Conservation (phyloP, 2,329 filamentous ascomycete genomes). For the Alternaria burnsii region DNA sequence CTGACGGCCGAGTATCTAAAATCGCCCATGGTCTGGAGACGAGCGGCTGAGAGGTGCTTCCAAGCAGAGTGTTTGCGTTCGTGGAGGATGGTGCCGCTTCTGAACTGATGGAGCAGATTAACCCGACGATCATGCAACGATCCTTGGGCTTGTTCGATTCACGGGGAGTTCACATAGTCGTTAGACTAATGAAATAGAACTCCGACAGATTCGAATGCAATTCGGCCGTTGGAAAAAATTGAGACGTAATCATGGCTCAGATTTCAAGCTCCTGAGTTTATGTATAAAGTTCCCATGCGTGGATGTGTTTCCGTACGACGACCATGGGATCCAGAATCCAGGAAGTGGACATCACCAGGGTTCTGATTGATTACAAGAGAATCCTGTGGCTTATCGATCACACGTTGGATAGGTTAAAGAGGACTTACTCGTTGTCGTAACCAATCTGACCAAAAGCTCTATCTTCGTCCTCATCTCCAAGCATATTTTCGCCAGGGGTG, state of each 20-base stretch:
- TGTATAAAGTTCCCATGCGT: background rate
- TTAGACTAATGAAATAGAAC: background rate
- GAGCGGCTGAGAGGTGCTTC: no score
- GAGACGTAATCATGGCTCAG: background rate
- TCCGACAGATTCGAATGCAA: background rate
- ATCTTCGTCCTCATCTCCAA: background rate
- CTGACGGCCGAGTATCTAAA: no score
- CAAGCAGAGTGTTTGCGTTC: no score
- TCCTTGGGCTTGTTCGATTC: background rate
- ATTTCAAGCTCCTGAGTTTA: background rate
- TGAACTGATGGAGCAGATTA: background rate
- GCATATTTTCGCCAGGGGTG: background rate
- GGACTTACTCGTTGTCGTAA: conserved; percentile 17
- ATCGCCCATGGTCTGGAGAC: no score
- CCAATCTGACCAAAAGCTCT: background rate
- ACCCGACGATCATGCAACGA: background rate
- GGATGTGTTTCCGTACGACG: background rate
- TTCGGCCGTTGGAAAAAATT: no score
- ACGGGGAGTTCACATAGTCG: background rate
- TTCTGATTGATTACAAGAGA: background rate
- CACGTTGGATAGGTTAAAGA: conserved; percentile 7
- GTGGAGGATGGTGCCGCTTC: background rate
- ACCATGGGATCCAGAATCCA: background rate
- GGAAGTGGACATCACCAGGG: background rate
- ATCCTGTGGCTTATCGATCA: conserved; percentile 10